phyloP scores from a whole-genome alignment of 805 yeast genomes.

The Wickerhamiella occidentalis region DNA sequence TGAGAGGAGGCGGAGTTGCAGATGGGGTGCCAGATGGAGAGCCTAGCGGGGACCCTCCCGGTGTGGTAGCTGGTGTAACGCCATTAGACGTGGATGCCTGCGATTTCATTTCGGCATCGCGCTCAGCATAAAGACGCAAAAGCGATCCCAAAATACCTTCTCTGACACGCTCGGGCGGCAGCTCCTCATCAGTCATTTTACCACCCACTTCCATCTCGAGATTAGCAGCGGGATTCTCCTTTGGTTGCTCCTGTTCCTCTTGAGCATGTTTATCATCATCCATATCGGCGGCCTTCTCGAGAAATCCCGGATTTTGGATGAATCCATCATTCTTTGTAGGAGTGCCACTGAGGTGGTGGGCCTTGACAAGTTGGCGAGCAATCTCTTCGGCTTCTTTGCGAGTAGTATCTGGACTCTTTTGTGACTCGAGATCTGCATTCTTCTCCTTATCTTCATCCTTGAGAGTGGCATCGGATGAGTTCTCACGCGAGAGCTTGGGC shows the following conservation, averaged over 20 bases:
- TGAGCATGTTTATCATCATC: constrained; percentile 12
- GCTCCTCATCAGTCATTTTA: constrained; percentile 26
- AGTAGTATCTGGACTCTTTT: constrained; percentile 4
- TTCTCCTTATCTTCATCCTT: constrained; percentile 13
- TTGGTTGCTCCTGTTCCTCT: not conserved
- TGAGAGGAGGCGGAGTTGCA: constrained; percentile 5
- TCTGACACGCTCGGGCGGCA: constrained; percentile 54
- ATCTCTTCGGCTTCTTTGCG: constrained; percentile 20
- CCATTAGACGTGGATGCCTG: not conserved
- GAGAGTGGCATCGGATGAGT: not conserved
- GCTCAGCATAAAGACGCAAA: constrained; percentile 46
- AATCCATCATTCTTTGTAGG: constrained; percentile 12
- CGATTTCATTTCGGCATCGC: constrained; percentile 16
- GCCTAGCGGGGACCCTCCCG: not conserved
- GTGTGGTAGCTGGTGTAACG: constrained; percentile 8
- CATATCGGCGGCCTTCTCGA: constrained; percentile 13
- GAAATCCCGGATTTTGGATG: constrained; percentile 12
- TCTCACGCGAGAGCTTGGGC: constrained; percentile 8
- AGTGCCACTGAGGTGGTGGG: constrained; percentile 15
- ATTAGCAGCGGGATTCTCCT: not conserved
- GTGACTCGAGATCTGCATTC: not conserved
- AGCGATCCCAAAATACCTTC: constrained; percentile 80
- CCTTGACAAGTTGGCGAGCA: constrained; percentile 19
- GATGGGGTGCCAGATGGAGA: constrained; percentile 6
- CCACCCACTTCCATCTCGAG: constrained; percentile 11